phyloP scores from a whole-genome alignment of 768 basidiomycete genomes.

The Mycena indigotica region DNA sequence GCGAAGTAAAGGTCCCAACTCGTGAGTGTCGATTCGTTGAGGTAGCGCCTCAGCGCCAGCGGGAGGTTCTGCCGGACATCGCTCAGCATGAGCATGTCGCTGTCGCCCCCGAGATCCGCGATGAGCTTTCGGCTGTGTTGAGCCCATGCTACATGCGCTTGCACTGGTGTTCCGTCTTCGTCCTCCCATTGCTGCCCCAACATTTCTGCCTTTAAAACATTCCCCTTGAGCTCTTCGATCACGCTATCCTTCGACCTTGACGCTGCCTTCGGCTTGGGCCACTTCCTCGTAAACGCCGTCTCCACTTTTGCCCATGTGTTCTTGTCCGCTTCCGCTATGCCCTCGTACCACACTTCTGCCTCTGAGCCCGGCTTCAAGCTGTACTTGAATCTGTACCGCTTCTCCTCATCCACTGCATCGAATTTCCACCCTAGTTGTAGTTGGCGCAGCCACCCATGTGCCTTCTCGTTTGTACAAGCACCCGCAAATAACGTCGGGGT shows the following conservation, averaged over 20 bases:
- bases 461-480: no score
- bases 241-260: neutral
- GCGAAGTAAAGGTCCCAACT: slow-evolving; percentile 7
- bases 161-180: neutral
- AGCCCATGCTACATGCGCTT: neutral
- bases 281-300: slow-evolving; percentile 4
- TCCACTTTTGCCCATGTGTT: neutral
- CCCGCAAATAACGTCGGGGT: no score
- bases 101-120: neutral
- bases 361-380: neutral
- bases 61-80: slow-evolving; percentile 2
- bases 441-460: neutral
- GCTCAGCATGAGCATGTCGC: slow-evolving; percentile 2
- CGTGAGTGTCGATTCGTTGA: neutral
- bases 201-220: neutral
- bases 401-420: slow-evolving; percentile 2
- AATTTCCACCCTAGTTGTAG: neutral
- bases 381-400: slow-evolving; percentile 5
- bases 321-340: neutral
- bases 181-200: neutral
- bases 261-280: slow-evolving; percentile 6
- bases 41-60: neutral
- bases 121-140: neutral
- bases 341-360: slow-evolving; percentile 13
- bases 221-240: neutral